A percentile compares a stretch with the other conserved stretches of the same genome.
phyloP scores from a whole-genome alignment of 1,139 yeast species.

The Scheffersomyces titani region DNA sequence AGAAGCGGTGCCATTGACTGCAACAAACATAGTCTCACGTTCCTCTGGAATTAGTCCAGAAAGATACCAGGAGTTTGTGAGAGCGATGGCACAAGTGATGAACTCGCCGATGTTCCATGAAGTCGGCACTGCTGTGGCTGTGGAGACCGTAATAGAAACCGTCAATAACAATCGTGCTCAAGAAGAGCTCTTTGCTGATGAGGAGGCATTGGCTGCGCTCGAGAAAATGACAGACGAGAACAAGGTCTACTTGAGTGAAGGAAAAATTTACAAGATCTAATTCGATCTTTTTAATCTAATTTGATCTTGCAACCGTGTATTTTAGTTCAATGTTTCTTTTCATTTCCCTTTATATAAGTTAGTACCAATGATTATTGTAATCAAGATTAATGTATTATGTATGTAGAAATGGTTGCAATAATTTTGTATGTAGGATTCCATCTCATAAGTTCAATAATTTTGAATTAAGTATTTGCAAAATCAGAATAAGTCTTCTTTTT shows the following conservation, averaged over 20 bases:
- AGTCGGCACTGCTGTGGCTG: slow-evolving; percentile 40
- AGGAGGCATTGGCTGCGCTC: slow-evolving; percentile 58
- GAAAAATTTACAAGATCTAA: slow-evolving; percentile 60
- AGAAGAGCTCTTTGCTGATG: slow-evolving; percentile 57
- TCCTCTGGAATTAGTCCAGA: slow-evolving; percentile 42
- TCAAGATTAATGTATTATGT: too few relatives aligned
- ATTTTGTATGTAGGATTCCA: neutral
- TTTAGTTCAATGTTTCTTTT: neutral
- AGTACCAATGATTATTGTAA: neutral
- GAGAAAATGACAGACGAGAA: slow-evolving; percentile 54
- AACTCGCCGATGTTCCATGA: slow-evolving; percentile 50
- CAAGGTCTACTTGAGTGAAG: slow-evolving; percentile 62
- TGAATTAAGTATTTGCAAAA: neutral
- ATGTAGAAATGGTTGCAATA: neutral
- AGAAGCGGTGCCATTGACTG: neutral
- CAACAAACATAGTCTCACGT: neutral
- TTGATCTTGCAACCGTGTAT: neutral
- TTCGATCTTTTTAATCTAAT: neutral
- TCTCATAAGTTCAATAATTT: neutral
- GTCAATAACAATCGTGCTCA: slow-evolving; percentile 57
- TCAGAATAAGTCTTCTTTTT: neutral
- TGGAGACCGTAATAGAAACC: slow-evolving; percentile 41
- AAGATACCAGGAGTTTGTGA: slow-evolving; percentile 47
- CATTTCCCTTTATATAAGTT: neutral
- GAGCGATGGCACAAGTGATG: slow-evolving; percentile 47